Base-by-base conservation (phyloP, 441 rosid genomes). In the Melastoma candidum region DNA sequence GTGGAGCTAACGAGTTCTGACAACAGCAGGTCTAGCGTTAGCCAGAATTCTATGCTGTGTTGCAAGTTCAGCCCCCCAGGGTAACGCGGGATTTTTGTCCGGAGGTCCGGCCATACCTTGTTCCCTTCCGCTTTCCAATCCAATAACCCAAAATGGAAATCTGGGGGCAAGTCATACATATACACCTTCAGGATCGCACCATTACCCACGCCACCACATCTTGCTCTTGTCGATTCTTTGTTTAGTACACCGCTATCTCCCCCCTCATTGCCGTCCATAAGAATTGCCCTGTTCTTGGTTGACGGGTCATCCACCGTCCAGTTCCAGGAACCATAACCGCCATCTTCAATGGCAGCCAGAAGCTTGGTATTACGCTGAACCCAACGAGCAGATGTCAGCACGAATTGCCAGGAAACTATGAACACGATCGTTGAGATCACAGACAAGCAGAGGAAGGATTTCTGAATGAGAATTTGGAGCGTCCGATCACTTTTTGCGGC, bases 101-200 rank as follows among this genome's bases (percentile, higher is more conserved):
- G 36, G 36, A 29, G 3, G 36, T 29, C 36, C 7, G 36, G 36
- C 36, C 36, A 29, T 29, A 29, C 36, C 36, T 29, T 29, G 36
- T 29, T 7, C 36, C 36, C 36, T 29, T 29, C 36, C 36, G 36
- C 36, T 29, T 29, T 85, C 94, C 97, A 88, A 44, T 68, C 82
- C 61, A 92, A 72, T 46, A 92, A 76, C 26, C 71, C 94, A 26
- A 92, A 88, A 77, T 92, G 96, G 61, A 92, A 92, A 69, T 85
- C 89, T 0, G 95, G 78, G 29, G 80, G 82, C 70, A 92, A 73
- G 73, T 92, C 80, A 64, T 92, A 92, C 98, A 92, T 82, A 71
- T 71, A 92, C 60, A 92, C 84, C 81, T 78, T 88, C 25, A 88
- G 87, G 12, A 77, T 71, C 9, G 44, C 48, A 13, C 63, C 68